phyloP scores from a whole-genome alignment of 2,329 filamentous ascomycete genomes.

The Penicillium sp. region DNA sequence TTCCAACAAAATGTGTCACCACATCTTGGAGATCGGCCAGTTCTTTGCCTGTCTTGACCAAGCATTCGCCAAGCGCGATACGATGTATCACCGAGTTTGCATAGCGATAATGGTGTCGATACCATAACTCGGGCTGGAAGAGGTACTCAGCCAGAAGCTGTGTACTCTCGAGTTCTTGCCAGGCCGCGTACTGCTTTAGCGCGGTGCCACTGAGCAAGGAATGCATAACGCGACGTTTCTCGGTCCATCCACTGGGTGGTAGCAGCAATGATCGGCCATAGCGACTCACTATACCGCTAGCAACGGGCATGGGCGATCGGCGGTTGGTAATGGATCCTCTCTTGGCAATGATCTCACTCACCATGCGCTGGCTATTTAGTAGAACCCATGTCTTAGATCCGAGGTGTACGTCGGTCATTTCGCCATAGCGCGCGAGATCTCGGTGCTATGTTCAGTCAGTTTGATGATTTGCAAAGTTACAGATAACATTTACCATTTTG shows the following conservation, averaged over 20 bases:
- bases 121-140: constrained; percentile 37
- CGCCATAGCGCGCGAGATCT: constrained; percentile 3
- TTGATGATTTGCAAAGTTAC: background rate
- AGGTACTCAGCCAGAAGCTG: constrained; percentile 40
- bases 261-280: constrained; percentile 36
- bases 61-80: constrained; percentile 37
- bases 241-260: constrained; percentile 36
- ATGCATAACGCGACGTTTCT: constrained; percentile 43
- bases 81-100: constrained; percentile 41
- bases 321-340: constrained; percentile 37
- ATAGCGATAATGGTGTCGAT: constrained; percentile 39
- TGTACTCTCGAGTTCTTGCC: constrained; percentile 40
- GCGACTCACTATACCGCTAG: constrained; percentile 39
- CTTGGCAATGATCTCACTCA: constrained; percentile 42
- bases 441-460: background rate
- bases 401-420: constrained; percentile 34
- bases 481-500: background rate
- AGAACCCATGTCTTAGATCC: constrained; percentile 45
- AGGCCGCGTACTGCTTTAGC: constrained; percentile 34
- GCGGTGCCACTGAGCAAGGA: constrained; percentile 38
- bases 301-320: constrained; percentile 35
- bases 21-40: constrained; percentile 42
- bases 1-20: constrained; percentile 37
- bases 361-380: constrained; percentile 44
- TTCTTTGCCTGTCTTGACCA: constrained; percentile 31